Evolutionary conservation across 2,329 filamentous ascomycete genomes (phyloP).

Genomic region (Cladosporium sp.): DNA sequence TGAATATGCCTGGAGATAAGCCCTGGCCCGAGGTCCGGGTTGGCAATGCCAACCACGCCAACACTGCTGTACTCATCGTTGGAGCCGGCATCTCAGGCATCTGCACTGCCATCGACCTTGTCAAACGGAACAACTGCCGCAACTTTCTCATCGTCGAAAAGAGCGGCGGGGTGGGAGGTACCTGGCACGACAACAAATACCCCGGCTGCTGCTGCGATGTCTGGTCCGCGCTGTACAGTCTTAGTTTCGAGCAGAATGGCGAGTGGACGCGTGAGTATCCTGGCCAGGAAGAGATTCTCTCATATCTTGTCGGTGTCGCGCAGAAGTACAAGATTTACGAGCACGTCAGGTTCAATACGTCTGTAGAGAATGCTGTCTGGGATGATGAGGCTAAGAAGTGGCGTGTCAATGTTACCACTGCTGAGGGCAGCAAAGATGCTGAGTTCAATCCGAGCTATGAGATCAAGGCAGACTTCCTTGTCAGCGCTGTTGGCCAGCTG

Average conservation of each 20-base stretch:
- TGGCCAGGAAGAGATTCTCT: slow-evolving; percentile 56
- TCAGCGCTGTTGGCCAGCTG: slow-evolving; percentile 56
- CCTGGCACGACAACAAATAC: slow-evolving; percentile 54
- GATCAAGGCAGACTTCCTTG: slow-evolving; percentile 52
- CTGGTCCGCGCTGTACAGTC: slow-evolving; percentile 53
- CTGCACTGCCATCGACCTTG: slow-evolving; percentile 54
- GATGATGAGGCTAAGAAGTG: slow-evolving; percentile 49
- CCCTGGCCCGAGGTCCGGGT: slow-evolving; percentile 44
- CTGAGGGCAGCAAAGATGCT: slow-evolving; percentile 48
- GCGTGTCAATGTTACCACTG: slow-evolving; percentile 46
- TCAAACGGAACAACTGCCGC: slow-evolving; percentile 47
- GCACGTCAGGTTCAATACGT: slow-evolving; percentile 55
- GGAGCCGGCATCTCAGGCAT: slow-evolving; percentile 46
- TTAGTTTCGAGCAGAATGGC: slow-evolving; percentile 57
- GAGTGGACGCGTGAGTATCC: slow-evolving; percentile 56
- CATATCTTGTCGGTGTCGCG: slow-evolving; percentile 51
- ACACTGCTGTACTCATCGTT: slow-evolving; percentile 53
- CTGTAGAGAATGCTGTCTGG: slow-evolving; percentile 51
- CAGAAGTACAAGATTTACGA: slow-evolving; percentile 51
- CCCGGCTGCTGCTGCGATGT: slow-evolving; percentile 55
- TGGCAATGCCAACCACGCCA: slow-evolving; percentile 48
- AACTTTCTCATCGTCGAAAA: slow-evolving; percentile 57
- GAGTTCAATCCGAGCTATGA: slow-evolving; percentile 50
- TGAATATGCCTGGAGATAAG: slow-evolving; percentile 34
- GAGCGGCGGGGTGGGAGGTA: slow-evolving; percentile 49